Percentiles rank a stretch among this genome's conserved stretches.
Conservation (phyloP, 2,329 filamentous ascomycete species). For the Fusarium sp. region DNA sequence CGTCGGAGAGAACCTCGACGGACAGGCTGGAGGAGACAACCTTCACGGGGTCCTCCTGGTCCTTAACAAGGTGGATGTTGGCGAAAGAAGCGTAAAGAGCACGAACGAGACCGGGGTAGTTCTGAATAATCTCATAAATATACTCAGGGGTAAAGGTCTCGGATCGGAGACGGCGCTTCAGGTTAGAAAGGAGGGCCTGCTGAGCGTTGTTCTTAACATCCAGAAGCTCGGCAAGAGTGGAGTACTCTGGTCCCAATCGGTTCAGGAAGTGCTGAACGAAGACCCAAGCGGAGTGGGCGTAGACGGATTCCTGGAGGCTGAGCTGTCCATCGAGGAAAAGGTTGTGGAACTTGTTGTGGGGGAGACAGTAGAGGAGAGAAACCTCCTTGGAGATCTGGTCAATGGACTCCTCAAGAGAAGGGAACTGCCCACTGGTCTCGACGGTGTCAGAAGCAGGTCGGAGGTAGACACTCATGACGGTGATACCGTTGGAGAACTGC, state of each 20-base stretch:
- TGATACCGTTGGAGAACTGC: slow-evolving; percentile 98
- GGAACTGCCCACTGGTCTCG: slow-evolving; percentile 60
- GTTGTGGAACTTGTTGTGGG: slow-evolving; percentile 93
- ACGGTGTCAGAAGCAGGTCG: slow-evolving; percentile 70
- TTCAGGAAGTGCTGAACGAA: slow-evolving; percentile 99
- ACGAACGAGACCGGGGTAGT: slow-evolving; percentile 87
- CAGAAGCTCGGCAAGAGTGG: slow-evolving; percentile 82
- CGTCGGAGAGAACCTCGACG: slow-evolving; percentile 77
- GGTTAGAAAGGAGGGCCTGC: slow-evolving; percentile 86
- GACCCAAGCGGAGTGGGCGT: slow-evolving; percentile 96
- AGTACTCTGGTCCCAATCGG: slow-evolving; percentile 90
- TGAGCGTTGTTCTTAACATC: slow-evolving; percentile 85
- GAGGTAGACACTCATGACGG: slow-evolving; percentile 95
- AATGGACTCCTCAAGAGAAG: slow-evolving; percentile 85
- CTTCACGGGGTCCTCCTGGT: slow-evolving; percentile 60
- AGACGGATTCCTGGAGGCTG: slow-evolving; percentile 95
- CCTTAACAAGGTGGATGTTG: slow-evolving; percentile 75
- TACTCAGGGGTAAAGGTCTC: slow-evolving; percentile 99
- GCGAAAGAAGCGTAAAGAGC: slow-evolving; percentile 92
- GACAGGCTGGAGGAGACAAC: slow-evolving; percentile 64
- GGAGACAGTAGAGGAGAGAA: slow-evolving; percentile 95
- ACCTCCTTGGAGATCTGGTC: slow-evolving; percentile 99
- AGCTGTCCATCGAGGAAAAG: slow-evolving; percentile 87
- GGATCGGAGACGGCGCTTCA: slow-evolving; percentile 93
- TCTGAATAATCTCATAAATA: slow-evolving; percentile 95